Conservation (phyloP, 495 filamentous ascomycete genomes). For the Aspergillus panamensis region DNA sequence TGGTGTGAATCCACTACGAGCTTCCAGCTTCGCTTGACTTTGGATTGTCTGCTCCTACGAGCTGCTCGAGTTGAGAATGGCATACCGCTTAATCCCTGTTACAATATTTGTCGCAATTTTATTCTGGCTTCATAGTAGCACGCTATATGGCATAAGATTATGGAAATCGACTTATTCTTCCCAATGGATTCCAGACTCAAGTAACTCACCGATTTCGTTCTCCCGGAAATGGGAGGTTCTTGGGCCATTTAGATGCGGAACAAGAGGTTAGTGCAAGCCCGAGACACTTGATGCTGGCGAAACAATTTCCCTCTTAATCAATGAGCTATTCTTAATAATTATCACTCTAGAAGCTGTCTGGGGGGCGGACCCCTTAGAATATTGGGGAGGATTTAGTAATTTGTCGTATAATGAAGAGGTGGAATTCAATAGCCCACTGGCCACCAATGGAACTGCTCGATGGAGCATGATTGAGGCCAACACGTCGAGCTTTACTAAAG, state of each 20-base stretch:
- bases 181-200: slow-evolving; percentile 3
- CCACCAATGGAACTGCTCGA: slow-evolving; percentile 43
- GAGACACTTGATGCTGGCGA: background rate
- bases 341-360: slow-evolving; percentile 49
- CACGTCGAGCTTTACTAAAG: slow-evolving; percentile 13
- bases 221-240: slow-evolving; percentile 50
- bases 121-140: background rate
- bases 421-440: slow-evolving; percentile 48
- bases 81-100: background rate
- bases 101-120: background rate
- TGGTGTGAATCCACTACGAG: too few relatives aligned
- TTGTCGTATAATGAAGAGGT: slow-evolving; percentile 37
- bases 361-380: slow-evolving; percentile 58
- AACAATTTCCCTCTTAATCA: background rate
- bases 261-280: slow-evolving; percentile 44
- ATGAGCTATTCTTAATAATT: background rate
- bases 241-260: slow-evolving; percentile 60
- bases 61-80: slow-evolving; percentile 2
- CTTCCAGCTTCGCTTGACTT: too few relatives aligned
- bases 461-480: slow-evolving; percentile 40
- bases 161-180: background rate
- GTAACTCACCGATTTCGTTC: slow-evolving; percentile 22
- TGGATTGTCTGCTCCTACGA: too few relatives aligned
- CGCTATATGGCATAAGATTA: background rate
- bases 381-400: slow-evolving; percentile 48